These are phyloP conservation scores for Aspergillus ruber DNA, from an alignment of 2,329 filamentous ascomycete genomes.

Conservation along the genomic window DNA sequence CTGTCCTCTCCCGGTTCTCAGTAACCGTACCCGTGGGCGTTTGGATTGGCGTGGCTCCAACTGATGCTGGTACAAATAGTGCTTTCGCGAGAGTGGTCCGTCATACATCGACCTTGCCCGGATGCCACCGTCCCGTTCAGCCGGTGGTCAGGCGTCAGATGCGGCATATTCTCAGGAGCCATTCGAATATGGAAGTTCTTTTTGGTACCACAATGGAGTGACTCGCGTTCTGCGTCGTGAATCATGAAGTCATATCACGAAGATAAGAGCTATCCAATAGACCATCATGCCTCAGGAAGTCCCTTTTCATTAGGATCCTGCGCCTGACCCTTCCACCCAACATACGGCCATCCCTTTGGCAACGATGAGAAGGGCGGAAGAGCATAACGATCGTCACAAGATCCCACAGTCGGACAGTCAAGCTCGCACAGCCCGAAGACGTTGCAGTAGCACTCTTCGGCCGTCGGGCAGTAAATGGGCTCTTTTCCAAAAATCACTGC, in stretches of 20 bases:
- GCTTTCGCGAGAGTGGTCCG: too few relatives aligned
- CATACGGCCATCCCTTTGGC: conserved; percentile 56
- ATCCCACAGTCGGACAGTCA: conserved; percentile 31
- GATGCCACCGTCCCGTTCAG: too few relatives aligned
- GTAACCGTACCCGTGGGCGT: too few relatives aligned
- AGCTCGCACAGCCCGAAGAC: conserved; percentile 57
- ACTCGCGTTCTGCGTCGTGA: too few relatives aligned
- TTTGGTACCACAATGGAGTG: too few relatives aligned
- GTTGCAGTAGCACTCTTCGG: conserved; percentile 60
- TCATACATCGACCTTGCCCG: too few relatives aligned
- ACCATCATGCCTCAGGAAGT: conserved; percentile 22
- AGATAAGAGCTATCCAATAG: neutral
- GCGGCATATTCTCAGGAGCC: too few relatives aligned
- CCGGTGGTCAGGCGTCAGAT: too few relatives aligned
- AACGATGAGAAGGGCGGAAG: conserved; percentile 54
- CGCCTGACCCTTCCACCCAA: conserved; percentile 45
- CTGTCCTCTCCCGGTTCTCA: too few relatives aligned
- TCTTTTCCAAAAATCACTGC: conserved; percentile 54
- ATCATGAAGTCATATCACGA: neutral
- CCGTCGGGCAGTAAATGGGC: conserved; percentile 55
- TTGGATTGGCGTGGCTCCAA: too few relatives aligned
- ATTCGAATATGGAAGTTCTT: too few relatives aligned
- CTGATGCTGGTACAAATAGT: too few relatives aligned
- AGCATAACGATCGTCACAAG: conserved; percentile 52
- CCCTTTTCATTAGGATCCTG: conserved; percentile 27